Percentiles rank a stretch among this genome's conserved stretches.
Conservation (phyloP, 2,329 filamentous ascomycete species). For the Neobulgaria alba region DNA sequence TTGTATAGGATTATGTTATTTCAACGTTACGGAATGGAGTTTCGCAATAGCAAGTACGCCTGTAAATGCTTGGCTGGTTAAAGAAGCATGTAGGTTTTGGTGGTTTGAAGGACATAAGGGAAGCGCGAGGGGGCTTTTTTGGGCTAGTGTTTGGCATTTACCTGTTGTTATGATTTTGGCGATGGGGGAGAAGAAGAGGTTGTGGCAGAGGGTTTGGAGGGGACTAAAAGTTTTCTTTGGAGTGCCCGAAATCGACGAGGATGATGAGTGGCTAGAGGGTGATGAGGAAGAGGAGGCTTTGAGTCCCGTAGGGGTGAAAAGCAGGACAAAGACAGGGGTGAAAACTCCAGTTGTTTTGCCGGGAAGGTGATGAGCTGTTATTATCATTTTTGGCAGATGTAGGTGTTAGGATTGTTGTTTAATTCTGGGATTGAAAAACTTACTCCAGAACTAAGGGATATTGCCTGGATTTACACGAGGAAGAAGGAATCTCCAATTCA, state of each 20-base stretch:
- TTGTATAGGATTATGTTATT: conserved; percentile 70
- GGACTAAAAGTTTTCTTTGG: conserved; percentile 59
- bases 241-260: conserved; percentile 43
- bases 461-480: too few relatives aligned
- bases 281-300: conserved; percentile 38
- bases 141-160: conserved; percentile 96
- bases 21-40: conserved; percentile 74
- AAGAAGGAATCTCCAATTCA: too few relatives aligned
- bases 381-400: too few relatives aligned
- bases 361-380: too few relatives aligned
- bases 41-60: conserved; percentile 75
- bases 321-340: too few relatives aligned
- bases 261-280: conserved; percentile 49
- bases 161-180: conserved; percentile 84
- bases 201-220: conserved; percentile 77
- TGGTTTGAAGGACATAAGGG: conserved; percentile 67
- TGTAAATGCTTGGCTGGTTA: conserved; percentile 78
- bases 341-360: too few relatives aligned
- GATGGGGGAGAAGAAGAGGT: conserved; percentile 85
- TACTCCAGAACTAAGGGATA: too few relatives aligned
- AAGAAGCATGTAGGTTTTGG: conserved; percentile 77
- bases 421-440: too few relatives aligned
- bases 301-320: too few relatives aligned
- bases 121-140: conserved; percentile 78
- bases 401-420: too few relatives aligned